These are phyloP conservation scores for Friedmanniomyces simplex DNA, from an alignment of 495 filamentous ascomycete species.

Conservation along the genomic window DNA sequence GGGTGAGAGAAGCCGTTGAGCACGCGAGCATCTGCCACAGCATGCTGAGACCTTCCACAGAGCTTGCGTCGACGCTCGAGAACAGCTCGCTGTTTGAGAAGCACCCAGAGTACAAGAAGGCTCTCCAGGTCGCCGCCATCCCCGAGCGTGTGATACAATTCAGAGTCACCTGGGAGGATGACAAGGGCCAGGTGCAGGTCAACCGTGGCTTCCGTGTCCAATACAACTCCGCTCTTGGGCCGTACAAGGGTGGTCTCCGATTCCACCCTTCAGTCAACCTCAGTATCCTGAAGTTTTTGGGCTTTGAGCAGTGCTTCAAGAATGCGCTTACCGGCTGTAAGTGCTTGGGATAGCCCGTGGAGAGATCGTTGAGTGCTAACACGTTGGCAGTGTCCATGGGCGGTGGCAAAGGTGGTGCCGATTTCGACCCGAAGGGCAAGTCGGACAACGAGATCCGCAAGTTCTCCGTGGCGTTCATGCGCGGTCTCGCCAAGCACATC, in stretches of 20 bases:
- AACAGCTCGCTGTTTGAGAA: constrained; percentile 86
- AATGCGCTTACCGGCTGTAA: constrained; percentile 94
- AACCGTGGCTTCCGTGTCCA: constrained; percentile 97
- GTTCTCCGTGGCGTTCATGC: constrained; percentile 96
- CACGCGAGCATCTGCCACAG: background rate
- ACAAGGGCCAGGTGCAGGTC: constrained; percentile 78
- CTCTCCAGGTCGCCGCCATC: constrained; percentile 76
- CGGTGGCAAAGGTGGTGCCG: constrained; percentile 94
- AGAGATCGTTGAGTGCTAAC: background rate
- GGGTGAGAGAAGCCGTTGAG: constrained; percentile 43
- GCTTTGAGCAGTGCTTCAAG: constrained; percentile 99
- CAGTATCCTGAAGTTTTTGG: constrained; percentile 95
- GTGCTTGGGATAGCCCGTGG: constrained; percentile 31
- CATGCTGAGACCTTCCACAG: constrained; percentile 36
- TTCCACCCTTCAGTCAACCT: constrained; percentile 97
- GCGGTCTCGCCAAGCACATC: constrained; percentile 87
- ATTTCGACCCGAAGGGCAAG: constrained; percentile 99
- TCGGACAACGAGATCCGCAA: constrained; percentile 93
- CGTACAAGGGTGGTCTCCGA: constrained; percentile 94
- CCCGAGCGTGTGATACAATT: constrained; percentile 97
- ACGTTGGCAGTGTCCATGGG: constrained; percentile 73
- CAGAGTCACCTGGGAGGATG: constrained; percentile 85
- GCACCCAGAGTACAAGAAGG: constrained; percentile 86
- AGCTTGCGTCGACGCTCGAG: constrained; percentile 89
- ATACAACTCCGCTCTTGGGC: constrained; percentile 96